These are phyloP conservation scores for Exophiala lecanii-corni DNA, from an alignment of 2,329 filamentous ascomycete species.

Conservation along the genomic window DNA sequence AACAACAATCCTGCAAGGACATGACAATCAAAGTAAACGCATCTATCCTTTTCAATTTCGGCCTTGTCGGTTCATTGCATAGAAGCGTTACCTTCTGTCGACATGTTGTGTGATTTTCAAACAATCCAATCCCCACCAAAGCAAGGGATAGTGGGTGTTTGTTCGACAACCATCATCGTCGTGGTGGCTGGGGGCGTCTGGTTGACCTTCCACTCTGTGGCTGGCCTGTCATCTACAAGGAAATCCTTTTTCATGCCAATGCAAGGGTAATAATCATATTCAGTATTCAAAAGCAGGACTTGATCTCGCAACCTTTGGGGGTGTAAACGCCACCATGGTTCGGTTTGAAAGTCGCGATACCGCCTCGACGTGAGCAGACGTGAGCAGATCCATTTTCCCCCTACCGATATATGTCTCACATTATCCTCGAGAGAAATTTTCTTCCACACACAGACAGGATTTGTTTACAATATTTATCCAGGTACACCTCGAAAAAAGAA, in stretches of 20 bases:
- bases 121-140: constrained; percentile 3
- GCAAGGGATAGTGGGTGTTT: constrained; percentile 16
- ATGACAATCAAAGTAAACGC: constrained; percentile 21
- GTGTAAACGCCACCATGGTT: constrained; percentile 10
- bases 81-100: no score
- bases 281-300: constrained; percentile 4
- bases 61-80: neutral
- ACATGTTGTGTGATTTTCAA: no score
- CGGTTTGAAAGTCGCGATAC: constrained; percentile 16
- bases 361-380: neutral
- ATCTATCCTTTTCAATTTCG: constrained; percentile 8
- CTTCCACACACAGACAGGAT: no score
- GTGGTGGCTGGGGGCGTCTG: constrained; percentile 15
- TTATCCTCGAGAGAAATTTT: constrained; percentile 4
- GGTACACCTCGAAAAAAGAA: no score
- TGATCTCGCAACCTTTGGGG: constrained; percentile 1
- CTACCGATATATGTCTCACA: constrained; percentile 15
- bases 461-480: no score
- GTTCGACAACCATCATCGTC: neutral
- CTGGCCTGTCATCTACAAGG: no score
- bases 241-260: constrained; percentile 6
- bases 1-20: constrained; percentile 13
- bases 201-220: no score
- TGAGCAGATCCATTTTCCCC: constrained; percentile 1
- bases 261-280: constrained; percentile 12